Evolutionary conservation across 2,329 filamentous ascomycete genomes (phyloP), one percentile per base, ranked within the genome.

Genomic region (Colletotrichum graminicola): DNA sequence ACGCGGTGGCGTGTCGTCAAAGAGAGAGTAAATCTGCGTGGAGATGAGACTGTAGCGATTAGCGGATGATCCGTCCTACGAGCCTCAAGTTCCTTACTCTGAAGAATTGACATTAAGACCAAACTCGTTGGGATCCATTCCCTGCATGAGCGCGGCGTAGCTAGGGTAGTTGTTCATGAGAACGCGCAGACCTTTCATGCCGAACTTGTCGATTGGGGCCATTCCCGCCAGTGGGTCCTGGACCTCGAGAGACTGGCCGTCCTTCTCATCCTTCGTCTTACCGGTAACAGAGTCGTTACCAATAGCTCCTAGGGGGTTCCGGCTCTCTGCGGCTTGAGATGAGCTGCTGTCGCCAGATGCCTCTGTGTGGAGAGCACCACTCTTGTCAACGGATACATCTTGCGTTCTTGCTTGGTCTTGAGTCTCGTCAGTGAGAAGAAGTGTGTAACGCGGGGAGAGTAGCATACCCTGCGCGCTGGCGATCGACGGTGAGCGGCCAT

Each of bases 81-180:
- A 21, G 21, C n/a, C 29, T 54, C 16, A 16, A 21, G 49, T 29
- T 21, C 79, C 89, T 79, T 84, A 91, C 89, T 90, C 88, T 67
- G 83, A 82, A 4, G 88, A 86, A 62, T 80, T 82, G 70, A 91
- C 80, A 73, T 92, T 89, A 47, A 92, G 80, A 14, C 89, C 89
- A 47, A 92, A 81, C 12, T 83, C 81, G 55, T 79, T 82, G 14
- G 90, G 86, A 73, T 92, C 89, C 74, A 91, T 84, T 4, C 90
- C 90, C 55, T 85, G 84, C 14, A 91, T 83, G 76, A 90, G 84
- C 5, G 88, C 87, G 63, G 88, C 88, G 78, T 90, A 91, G 74
- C 91, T 88, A 18, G 88, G 87, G 73, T 87, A 90, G 76, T 87
- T 90, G 79, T 88, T 89, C 85, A 91, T 91, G 79, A 92, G 80